These are phyloP conservation scores for Parasitella parasitica DNA, from an alignment of 371 early-diverging fungal genomes.

Conservation along the genomic window DNA sequence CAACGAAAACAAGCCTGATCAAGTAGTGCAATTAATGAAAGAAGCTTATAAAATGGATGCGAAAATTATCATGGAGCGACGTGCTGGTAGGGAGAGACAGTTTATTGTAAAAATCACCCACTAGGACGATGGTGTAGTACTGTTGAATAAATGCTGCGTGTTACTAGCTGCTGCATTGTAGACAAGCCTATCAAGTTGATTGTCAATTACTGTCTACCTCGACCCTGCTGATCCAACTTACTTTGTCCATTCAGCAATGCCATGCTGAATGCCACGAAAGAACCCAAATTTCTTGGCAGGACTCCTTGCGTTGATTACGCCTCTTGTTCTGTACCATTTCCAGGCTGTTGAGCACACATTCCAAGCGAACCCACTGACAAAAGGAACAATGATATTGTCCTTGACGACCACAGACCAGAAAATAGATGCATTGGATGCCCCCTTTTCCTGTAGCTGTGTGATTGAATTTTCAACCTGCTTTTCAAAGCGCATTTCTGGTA, in stretches of 20 bases:
- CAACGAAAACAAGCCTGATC: slow-evolving; percentile 86
- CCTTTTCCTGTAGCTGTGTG: slow-evolving; percentile 25
- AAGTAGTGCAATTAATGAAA: slow-evolving; percentile 67
- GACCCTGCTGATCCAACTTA: slow-evolving; percentile 12
- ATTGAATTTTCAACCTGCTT: slow-evolving; percentile 40
- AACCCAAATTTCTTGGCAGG: slow-evolving; percentile 17
- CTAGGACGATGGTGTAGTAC: neutral
- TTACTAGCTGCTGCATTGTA: slow-evolving; percentile 2
- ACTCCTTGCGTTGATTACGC: slow-evolving; percentile 14
- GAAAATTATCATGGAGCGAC: slow-evolving; percentile 47
- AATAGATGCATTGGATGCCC: slow-evolving; percentile 28
- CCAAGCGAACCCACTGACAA: slow-evolving; percentile 47
- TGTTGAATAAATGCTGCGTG: neutral
- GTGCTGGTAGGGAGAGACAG: slow-evolving; percentile 61
- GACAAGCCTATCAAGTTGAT: slow-evolving; percentile 5
- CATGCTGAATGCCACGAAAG: slow-evolving; percentile 29
- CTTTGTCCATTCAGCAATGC: slow-evolving; percentile 33
- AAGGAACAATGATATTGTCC: slow-evolving; percentile 48
- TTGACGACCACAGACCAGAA: slow-evolving; percentile 40
- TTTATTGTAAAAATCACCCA: slow-evolving; percentile 31
- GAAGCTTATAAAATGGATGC: slow-evolving; percentile 39
- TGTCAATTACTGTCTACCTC: too few species aligned
- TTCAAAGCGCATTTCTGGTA: slow-evolving; percentile 53
- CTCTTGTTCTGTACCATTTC: slow-evolving; percentile 42
- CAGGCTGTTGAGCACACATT: slow-evolving; percentile 34